Conservation (phyloP, 345 rosid species). For the Sisymbrium irio region DNA sequence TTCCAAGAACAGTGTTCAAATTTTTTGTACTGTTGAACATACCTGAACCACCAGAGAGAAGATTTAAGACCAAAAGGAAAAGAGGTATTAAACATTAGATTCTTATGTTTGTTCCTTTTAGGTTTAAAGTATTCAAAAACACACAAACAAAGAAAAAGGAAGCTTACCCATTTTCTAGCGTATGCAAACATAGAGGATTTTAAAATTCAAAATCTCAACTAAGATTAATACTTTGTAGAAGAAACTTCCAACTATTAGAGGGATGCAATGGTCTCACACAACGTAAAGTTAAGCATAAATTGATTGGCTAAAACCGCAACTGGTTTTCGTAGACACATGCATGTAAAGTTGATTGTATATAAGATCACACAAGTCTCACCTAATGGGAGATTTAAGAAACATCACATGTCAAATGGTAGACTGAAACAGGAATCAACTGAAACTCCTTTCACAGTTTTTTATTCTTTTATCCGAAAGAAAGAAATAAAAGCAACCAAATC, state of each 20-base stretch:
- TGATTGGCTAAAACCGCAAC: slow-evolving; percentile 21
- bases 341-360: slow-evolving; percentile 20
- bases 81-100: slow-evolving; percentile 24
- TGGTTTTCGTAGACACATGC: slow-evolving; percentile 19
- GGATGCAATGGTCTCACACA: slow-evolving; percentile 6
- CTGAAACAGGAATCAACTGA: slow-evolving; percentile 25
- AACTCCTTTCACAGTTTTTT: slow-evolving; percentile 6
- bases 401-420: slow-evolving; percentile 31
- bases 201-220: slow-evolving; percentile 21
- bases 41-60: slow-evolving; percentile 31
- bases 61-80: slow-evolving; percentile 26
- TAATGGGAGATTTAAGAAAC: slow-evolving; percentile 20
- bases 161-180: slow-evolving; percentile 10
- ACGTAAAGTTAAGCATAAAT: neutral
- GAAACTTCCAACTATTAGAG: slow-evolving; percentile 12
- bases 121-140: slow-evolving; percentile 8
- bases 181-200: slow-evolving; percentile 15
- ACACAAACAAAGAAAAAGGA: slow-evolving; percentile 10
- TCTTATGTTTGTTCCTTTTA: slow-evolving; percentile 21
- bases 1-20: slow-evolving; percentile 11
- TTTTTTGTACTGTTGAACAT: slow-evolving; percentile 21
- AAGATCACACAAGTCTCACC: slow-evolving; percentile 20
- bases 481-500: slow-evolving; percentile 27
- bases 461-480: slow-evolving; percentile 12
- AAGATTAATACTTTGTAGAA: neutral